Evolutionary conservation across 2,329 filamentous ascomycete species (phyloP).

Genomic region (Colletotrichum cordylinicola): DNA sequence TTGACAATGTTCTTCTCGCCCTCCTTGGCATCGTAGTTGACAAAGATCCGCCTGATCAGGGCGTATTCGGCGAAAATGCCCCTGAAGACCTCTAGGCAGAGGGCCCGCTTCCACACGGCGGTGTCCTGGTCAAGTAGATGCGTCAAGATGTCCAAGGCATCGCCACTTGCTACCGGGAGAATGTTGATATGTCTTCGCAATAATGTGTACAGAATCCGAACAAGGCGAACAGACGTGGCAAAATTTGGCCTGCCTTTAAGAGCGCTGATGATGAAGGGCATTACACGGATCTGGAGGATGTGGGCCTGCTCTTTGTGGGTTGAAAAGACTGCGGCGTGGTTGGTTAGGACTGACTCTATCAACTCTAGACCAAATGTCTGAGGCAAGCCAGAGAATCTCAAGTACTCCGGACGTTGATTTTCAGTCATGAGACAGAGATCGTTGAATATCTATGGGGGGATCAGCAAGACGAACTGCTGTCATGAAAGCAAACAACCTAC

Average conservation of each 20-base stretch:
- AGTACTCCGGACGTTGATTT: conserved; percentile 80
- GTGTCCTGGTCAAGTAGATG: conserved; percentile 89
- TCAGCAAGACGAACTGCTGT: conserved; percentile 6
- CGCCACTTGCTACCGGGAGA: conserved; percentile 80
- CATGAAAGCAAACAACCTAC: conserved; percentile 42
- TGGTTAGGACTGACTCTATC: conserved; percentile 87
- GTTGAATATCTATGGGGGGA: conserved; percentile 70
- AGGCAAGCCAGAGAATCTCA: conserved; percentile 79
- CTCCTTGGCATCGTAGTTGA: conserved; percentile 76
- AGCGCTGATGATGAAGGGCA: conserved; percentile 82
- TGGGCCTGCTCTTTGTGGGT: conserved; percentile 81
- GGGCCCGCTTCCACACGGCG: conserved; percentile 81
- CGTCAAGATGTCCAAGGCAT: conserved; percentile 80
- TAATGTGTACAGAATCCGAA: conserved; percentile 83
- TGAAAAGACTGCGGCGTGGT: conserved; percentile 81
- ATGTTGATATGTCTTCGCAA: conserved; percentile 79
- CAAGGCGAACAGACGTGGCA: conserved; percentile 79
- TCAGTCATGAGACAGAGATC: conserved; percentile 90
- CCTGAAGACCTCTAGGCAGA: conserved; percentile 91
- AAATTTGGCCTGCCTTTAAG: conserved; percentile 82
- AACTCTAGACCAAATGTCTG: conserved; percentile 88
- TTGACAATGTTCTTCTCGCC: conserved; percentile 79
- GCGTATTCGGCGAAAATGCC: conserved; percentile 83
- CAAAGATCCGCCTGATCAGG: conserved; percentile 80
- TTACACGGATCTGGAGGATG: conserved; percentile 76